phyloP scores from a whole-genome alignment of 2,329 filamentous ascomycete genomes.

The Rasamsonia emersonii region DNA sequence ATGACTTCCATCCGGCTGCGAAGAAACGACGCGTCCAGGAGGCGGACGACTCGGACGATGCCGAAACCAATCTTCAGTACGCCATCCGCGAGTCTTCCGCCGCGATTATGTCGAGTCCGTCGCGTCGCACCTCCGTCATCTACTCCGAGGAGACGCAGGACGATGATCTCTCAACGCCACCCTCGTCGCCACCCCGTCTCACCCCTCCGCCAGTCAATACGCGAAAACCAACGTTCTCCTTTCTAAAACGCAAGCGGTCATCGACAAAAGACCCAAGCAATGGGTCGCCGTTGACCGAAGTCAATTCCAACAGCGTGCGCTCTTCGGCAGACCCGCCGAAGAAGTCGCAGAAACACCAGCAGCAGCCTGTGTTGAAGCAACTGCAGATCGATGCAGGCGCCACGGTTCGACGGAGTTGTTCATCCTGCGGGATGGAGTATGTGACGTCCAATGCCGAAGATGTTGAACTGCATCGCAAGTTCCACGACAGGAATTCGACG shows the following conservation, averaged over 20 bases:
- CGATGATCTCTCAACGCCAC: slow-evolving; percentile 41
- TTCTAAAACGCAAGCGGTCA: slow-evolving; percentile 39
- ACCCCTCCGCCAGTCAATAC: slow-evolving; percentile 34
- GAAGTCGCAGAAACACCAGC: slow-evolving; percentile 16
- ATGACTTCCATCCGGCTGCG: slow-evolving; percentile 32
- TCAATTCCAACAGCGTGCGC: slow-evolving; percentile 36
- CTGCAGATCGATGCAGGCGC: slow-evolving; percentile 54
- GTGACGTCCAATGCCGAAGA: slow-evolving; percentile 55
- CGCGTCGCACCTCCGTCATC: slow-evolving; percentile 37
- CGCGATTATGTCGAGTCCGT: slow-evolving; percentile 36
- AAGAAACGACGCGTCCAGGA: slow-evolving; percentile 38
- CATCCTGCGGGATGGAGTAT: slow-evolving; percentile 58
- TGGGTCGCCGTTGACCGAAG: slow-evolving; percentile 35
- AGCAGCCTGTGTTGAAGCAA: slow-evolving; percentile 40
- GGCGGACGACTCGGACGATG: slow-evolving; percentile 30
- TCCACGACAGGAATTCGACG: slow-evolving; percentile 52
- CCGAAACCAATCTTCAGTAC: slow-evolving; percentile 38
- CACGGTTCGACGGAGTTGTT: slow-evolving; percentile 49
- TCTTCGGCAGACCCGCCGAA: slow-evolving; percentile 30
- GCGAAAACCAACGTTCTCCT: slow-evolving; percentile 43
- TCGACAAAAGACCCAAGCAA: slow-evolving; percentile 20
- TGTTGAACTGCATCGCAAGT: slow-evolving; percentile 54
- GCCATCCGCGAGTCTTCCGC: slow-evolving; percentile 41
- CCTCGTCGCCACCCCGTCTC: slow-evolving; percentile 42
- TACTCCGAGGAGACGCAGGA: slow-evolving; percentile 36